phyloP scores from a whole-genome alignment of 1,284 basidiomycete species.

The Phylloporus sp. region DNA sequence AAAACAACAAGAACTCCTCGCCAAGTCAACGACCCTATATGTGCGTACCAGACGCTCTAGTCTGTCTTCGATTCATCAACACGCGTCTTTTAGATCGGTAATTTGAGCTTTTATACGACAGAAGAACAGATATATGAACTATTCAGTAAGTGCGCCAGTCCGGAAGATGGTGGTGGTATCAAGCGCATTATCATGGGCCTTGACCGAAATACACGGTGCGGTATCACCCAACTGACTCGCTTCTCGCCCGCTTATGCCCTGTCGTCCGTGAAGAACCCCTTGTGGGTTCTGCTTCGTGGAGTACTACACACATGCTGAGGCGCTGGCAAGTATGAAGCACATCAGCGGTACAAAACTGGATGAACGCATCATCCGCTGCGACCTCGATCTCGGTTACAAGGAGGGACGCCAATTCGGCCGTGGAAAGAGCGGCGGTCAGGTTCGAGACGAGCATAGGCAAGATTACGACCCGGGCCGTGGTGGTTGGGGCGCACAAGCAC shows the following conservation, averaged over 20 bases:
- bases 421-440: constrained; percentile 96
- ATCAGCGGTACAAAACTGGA: constrained; percentile 99
- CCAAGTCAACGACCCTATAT: constrained; percentile 78
- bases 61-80: neutral
- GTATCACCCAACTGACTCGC: constrained; percentile 9
- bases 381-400: constrained; percentile 96
- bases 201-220: constrained; percentile 90
- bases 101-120: constrained; percentile 97
- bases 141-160: constrained; percentile 90
- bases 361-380: constrained; percentile 97
- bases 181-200: constrained; percentile 99
- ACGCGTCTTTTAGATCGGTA: constrained; percentile 74
- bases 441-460: constrained; percentile 94
- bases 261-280: constrained; percentile 71
- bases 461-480: constrained; percentile 97
- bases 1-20: constrained; percentile 70
- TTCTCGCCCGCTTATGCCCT: constrained; percentile 7
- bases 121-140: constrained; percentile 99
- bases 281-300: constrained; percentile 99
- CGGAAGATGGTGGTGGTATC: constrained; percentile 93
- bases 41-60: constrained; percentile 46
- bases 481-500: constrained; percentile 95
- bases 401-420: constrained; percentile 98
- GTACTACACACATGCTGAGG: constrained; percentile 96
- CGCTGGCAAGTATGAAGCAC: constrained; percentile 91